Conservation (phyloP, 768 basidiomycete species). For the Russula griseocarnosa region DNA sequence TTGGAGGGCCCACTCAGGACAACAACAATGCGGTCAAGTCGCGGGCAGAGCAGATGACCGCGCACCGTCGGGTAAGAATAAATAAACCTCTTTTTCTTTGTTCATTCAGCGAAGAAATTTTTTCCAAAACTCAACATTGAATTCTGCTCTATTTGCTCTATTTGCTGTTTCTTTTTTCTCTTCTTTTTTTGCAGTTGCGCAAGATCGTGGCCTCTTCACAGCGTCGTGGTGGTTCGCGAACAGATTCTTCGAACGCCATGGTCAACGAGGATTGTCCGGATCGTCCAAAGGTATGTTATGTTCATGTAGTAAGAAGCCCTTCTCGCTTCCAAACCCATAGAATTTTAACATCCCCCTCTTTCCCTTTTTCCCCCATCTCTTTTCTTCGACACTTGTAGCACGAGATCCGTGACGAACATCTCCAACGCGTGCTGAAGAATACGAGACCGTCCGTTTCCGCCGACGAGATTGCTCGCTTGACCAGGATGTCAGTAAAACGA, state of each 20-base stretch:
- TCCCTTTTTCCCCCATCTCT: not conserved
- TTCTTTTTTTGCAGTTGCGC: not conserved
- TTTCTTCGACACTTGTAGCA: conserved; percentile 39
- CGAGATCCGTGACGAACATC: conserved; percentile 59
- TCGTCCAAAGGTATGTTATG: conserved; percentile 8
- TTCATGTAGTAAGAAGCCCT: not conserved
- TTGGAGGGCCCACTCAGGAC: conserved; percentile 46
- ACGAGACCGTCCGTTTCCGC: conserved; percentile 79
- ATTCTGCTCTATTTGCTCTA: too few species aligned
- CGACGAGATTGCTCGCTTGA: conserved; percentile 69
- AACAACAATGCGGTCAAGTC: conserved; percentile 40
- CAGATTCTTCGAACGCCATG: not conserved
- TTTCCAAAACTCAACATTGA: not conserved
- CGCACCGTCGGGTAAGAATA: conserved; percentile 57
- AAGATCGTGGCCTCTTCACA: conserved; percentile 21
- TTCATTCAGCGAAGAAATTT: too few species aligned
- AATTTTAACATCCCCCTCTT: not conserved
- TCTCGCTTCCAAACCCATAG: not conserved
- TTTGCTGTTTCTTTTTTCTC: too few species aligned
- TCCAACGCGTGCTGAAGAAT: conserved; percentile 58
- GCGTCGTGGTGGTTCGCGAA: conserved; percentile 2
- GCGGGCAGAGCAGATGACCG: conserved; percentile 64
- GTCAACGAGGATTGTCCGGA: conserved; percentile 8
- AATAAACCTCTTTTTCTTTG: not conserved
- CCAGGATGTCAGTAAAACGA: conserved; percentile 61